A percentile compares a stretch with the other conserved stretches of the same genome.
Evolutionary conservation across 1,139 yeast genomes (phyloP).

Genomic region (Blastobotrys petasosporus): DNA sequence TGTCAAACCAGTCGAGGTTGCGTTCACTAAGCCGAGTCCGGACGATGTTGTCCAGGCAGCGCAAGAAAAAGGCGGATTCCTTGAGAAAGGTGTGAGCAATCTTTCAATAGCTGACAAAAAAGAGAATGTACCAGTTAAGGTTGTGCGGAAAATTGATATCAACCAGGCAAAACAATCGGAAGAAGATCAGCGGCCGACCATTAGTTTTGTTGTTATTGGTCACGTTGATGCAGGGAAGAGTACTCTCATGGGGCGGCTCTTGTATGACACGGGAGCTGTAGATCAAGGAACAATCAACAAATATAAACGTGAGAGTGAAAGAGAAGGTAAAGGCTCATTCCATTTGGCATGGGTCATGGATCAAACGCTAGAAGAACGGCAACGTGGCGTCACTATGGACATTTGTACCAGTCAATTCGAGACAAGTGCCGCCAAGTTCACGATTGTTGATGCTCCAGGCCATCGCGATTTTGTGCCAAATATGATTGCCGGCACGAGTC

Average conservation of each 20-base stretch:
- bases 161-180: not conserved
- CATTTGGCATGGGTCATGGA: conserved; percentile 98
- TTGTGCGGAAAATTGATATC: conserved; percentile 15
- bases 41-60: conserved; percentile 68
- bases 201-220: conserved; percentile 44
- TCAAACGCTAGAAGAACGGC: conserved; percentile 85
- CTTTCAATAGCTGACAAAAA: conserved; percentile 6
- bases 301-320: conserved; percentile 72
- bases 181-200: conserved; percentile 17
- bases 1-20: conserved; percentile 41
- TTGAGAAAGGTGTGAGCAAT: conserved; percentile 11
- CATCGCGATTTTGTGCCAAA: conserved; percentile 97
- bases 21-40: conserved; percentile 71
- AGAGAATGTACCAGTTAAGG: conserved; percentile 1
- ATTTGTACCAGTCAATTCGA: conserved; percentile 81
- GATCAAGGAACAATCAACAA: conserved; percentile 72
- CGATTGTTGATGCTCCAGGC: conserved; percentile 97
- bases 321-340: conserved; percentile 84
- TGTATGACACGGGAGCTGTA: conserved; percentile 76
- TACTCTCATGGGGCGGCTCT: conserved; percentile 83
- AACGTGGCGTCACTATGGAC: conserved; percentile 85
- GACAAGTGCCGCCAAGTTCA: conserved; percentile 57
- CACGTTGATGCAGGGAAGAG: conserved; percentile 99
- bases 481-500: conserved; percentile 96
- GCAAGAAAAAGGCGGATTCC: conserved; percentile 37